Base-by-base conservation (phyloP, 805 yeast species). In the Sungouiella thailandica region DNA sequence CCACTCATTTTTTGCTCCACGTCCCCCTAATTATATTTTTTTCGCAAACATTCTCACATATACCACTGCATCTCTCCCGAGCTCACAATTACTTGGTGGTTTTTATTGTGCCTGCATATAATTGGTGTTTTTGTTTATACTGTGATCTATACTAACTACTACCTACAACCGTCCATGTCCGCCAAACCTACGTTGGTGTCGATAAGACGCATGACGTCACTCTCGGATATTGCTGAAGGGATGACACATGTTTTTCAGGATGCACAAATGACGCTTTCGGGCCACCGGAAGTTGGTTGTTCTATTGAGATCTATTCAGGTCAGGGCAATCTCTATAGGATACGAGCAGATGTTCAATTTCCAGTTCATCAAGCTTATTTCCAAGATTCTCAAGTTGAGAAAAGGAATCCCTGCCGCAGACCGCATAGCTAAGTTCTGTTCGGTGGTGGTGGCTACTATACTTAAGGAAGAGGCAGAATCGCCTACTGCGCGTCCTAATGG, bases 221-320 rank as follows among this genome's bases (percentile, higher is more conserved):
- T 46, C 19, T 6, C 30, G 5, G 42, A 39, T 13, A 25, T 46
- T 14, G 34, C 39, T 23, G 32, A 28, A 17, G 76, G 83, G 3
- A 62, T 81, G 47, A 78, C 83, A 1, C 78, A 72, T 36, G 77
- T 80, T 3, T 88, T 88, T 50, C 90, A 83, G 50, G 90, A 81
- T 36, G 84, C 93, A 0, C 97, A 88, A 50, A 43, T 60, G 15
- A 70, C 85, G 2, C 68, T 80, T 20, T 80, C 89, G 0, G 81
- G 89, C 2, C 96, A 88, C 55, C 67, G 84, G 29, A 83, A 83
- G 50, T 79, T 84, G 37, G 75, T 80, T 5, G 74, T 78, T 7
- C 70, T 83, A 5, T 52, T 88, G 50, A 73, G 72, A 49, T 70
- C 72, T 28, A 61, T 85, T 11, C 83, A 80, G 36, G 45, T 61